phyloP scores from a whole-genome alignment of 352 stramenopile genomes.

The Pseudoperonospora humuli region DNA sequence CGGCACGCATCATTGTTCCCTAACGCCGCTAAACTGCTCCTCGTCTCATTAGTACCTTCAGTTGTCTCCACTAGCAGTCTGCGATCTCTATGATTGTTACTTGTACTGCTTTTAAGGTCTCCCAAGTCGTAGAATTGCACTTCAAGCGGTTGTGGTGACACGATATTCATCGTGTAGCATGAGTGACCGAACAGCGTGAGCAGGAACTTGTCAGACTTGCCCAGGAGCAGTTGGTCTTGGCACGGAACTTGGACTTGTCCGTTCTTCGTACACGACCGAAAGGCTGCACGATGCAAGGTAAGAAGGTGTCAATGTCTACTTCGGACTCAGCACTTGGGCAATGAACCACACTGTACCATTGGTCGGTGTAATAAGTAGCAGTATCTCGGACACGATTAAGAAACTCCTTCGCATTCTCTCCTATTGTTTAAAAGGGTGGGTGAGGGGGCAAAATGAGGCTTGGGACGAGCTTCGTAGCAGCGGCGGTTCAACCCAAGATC shows the following conservation, averaged over 20 bases:
- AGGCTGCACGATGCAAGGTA: constrained; percentile 2
- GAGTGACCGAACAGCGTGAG: constrained; percentile 46
- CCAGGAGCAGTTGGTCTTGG: constrained; percentile 37
- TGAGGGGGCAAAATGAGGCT: too few species aligned
- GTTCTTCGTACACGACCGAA: constrained; percentile 35
- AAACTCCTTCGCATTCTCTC: background rate
- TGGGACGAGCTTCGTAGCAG: background rate
- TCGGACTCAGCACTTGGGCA: background rate
- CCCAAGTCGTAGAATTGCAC: constrained; percentile 45
- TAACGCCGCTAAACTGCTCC: constrained; percentile 4
- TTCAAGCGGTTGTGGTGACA: constrained; percentile 33
- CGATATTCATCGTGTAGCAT: constrained; percentile 42
- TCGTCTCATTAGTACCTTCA: constrained; percentile 2
- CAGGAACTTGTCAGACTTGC: constrained; percentile 37
- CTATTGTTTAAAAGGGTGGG: background rate
- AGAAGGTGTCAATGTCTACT: background rate
- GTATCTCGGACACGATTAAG: background rate
- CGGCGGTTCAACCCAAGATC: constrained; percentile 8
- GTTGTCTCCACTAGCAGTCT: constrained; percentile 1
- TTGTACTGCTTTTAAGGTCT: constrained; percentile 12
- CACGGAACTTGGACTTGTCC: constrained; percentile 44
- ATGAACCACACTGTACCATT: constrained; percentile 5
- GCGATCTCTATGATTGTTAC: constrained; percentile 8
- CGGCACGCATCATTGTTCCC: constrained; percentile 21
- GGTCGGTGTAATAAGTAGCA: background rate